These are phyloP conservation scores for Solanum phureja DNA, from an alignment of 257 asterid genomes.

Conservation along the genomic window DNA sequence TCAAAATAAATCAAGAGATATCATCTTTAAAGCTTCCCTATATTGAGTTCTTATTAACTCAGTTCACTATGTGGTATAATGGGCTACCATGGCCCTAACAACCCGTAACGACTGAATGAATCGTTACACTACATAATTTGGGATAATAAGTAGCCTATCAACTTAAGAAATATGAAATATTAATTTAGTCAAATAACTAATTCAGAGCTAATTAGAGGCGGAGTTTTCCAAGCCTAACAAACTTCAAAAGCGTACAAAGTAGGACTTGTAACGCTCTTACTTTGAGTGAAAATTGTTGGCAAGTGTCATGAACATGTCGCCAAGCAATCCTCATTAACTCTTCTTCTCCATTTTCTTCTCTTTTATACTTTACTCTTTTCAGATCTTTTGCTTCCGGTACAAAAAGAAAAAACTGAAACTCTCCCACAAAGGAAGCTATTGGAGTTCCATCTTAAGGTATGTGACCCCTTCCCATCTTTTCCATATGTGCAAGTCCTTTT, in stretches of 20 bases:
- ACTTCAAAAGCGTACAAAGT: not conserved
- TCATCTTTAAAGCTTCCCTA: no score
- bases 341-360: not conserved
- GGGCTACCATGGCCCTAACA: not conserved
- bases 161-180: not conserved
- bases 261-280: not conserved
- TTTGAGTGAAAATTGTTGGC: not conserved
- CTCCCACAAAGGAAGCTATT: not conserved
- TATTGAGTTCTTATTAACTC: not conserved
- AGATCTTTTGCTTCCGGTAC: not conserved
- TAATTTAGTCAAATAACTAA: not conserved
- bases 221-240: not conserved
- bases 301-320: not conserved
- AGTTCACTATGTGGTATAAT: not conserved
- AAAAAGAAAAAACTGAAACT: not conserved
- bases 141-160: not conserved
- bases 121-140: not conserved
- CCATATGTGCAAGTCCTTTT: not conserved
- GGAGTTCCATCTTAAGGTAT: not conserved
- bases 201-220: not conserved
- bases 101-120: not conserved
- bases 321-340: not conserved
- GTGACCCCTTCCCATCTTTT: not conserved
- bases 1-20: not conserved
- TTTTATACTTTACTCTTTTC: not conserved